These are phyloP conservation scores for Fusarium begoniae DNA, from an alignment of 2,329 filamentous ascomycete species.

Conservation along the genomic window DNA sequence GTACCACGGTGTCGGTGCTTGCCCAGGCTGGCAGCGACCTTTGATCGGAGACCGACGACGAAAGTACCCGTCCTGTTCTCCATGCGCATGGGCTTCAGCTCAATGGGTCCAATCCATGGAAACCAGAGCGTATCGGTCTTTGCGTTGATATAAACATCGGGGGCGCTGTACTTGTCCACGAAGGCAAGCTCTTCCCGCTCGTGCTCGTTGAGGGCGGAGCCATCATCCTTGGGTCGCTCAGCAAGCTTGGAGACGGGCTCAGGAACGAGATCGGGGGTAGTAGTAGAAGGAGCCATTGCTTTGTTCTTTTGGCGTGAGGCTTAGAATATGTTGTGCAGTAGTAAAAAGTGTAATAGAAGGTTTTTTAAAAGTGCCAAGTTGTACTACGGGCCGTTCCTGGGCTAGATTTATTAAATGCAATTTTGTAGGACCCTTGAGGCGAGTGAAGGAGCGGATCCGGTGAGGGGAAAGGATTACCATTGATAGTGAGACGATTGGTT, in stretches of 20 bases:
- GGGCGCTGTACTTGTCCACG: constrained; percentile 41
- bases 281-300: constrained; percentile 26
- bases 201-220: constrained; percentile 5
- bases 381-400: constrained; percentile 9
- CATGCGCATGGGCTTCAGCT: constrained; percentile 31
- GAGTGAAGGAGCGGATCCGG: background rate
- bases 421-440: background rate
- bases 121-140: constrained; percentile 38
- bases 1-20: constrained; percentile 32
- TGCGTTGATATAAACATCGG: constrained; percentile 38
- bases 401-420: constrained; percentile 8
- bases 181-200: constrained; percentile 33
- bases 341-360: background rate
- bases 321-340: constrained; percentile 3
- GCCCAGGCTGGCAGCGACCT: constrained; percentile 27
- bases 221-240: constrained; percentile 11
- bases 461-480: constrained; percentile 23
- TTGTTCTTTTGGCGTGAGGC: background rate
- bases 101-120: constrained; percentile 31
- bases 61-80: constrained; percentile 32
- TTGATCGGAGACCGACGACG: constrained; percentile 26
- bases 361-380: constrained; percentile 7
- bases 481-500: constrained; percentile 15
- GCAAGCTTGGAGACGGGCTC: constrained; percentile 20
- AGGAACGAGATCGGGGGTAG: constrained; percentile 10